These are phyloP conservation scores for Porcisia hertigi DNA, from an alignment of 208 protist species.

Conservation along the genomic window DNA sequence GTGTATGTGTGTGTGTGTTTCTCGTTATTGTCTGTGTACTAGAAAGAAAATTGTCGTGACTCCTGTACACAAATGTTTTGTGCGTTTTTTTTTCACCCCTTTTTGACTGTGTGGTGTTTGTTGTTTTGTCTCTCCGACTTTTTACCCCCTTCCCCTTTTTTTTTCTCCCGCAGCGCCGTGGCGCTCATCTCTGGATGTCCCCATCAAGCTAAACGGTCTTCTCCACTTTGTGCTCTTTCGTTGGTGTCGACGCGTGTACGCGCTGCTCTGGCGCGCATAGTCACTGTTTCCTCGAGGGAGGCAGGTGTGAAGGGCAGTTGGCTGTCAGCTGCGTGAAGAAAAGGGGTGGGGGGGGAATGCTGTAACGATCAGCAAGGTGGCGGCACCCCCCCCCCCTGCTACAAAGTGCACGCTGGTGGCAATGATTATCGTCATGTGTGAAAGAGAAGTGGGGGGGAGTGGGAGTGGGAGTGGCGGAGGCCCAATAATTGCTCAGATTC, in stretches of 20 bases:
- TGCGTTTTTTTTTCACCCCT: background rate
- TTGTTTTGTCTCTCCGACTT: background rate
- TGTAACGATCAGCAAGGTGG: background rate
- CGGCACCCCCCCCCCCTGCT: background rate
- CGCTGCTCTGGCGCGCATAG: background rate
- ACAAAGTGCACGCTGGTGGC: background rate
- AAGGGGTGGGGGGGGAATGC: background rate
- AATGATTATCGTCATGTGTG: background rate
- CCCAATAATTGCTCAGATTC: background rate
- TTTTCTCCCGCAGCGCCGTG: background rate
- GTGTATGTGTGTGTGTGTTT: constrained; percentile 17
- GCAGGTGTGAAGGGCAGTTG: background rate
- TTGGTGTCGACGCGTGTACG: background rate
- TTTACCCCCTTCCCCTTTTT: background rate
- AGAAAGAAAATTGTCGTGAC: too few relatives aligned
- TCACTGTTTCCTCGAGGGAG: background rate
- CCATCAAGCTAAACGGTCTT: background rate
- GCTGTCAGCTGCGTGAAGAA: background rate
- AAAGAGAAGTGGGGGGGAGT: background rate
- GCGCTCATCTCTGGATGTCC: background rate
- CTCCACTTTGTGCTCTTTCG: background rate
- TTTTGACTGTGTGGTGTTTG: background rate
- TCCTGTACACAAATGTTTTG: too few relatives aligned
- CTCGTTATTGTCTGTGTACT: background rate
- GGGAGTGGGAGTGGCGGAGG: background rate